Percentiles rank a stretch among this genome's conserved stretches.
Conservation (phyloP, 2,329 filamentous ascomycete species). For the Ustulina deusta region DNA sequence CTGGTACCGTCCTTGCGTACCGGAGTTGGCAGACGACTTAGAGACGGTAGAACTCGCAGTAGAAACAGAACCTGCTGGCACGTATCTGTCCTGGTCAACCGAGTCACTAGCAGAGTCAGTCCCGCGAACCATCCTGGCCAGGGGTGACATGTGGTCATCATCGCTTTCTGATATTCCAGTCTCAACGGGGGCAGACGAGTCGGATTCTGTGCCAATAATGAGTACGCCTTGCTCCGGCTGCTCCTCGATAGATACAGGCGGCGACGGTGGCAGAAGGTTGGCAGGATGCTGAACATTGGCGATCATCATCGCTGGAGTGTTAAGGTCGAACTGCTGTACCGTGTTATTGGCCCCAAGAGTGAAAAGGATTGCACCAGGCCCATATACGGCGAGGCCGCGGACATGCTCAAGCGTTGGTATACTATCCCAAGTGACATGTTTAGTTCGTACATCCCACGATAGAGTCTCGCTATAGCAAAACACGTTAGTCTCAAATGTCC, state of each 20-base stretch:
- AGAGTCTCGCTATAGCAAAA: conserved; percentile 77
- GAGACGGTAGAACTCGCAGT: conserved; percentile 71
- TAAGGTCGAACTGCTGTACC: conserved; percentile 95
- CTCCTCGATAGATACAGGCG: conserved; percentile 84
- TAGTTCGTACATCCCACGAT: conserved; percentile 98
- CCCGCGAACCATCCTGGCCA: conserved; percentile 80
- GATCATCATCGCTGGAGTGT: conserved; percentile 82
- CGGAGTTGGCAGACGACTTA: conserved; percentile 66
- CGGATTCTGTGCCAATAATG: conserved; percentile 66
- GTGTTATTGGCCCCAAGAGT: conserved; percentile 89
- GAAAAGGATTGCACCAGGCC: conserved; percentile 90
- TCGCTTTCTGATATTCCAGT: conserved; percentile 78
- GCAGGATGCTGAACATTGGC: conserved; percentile 89
- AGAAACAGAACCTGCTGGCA: conserved; percentile 75
- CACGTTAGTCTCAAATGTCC: conserved; percentile 51
- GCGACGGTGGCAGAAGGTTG: conserved; percentile 80
- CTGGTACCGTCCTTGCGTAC: conserved; percentile 62
- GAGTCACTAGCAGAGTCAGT: conserved; percentile 72
- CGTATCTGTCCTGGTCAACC: conserved; percentile 69
- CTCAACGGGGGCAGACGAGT: conserved; percentile 67
- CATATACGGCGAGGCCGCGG: conserved; percentile 86
- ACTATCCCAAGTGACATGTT: conserved; percentile 89
- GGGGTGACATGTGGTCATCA: conserved; percentile 79
- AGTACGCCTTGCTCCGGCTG: conserved; percentile 66
- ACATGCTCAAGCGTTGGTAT: conserved; percentile 88